These are phyloP conservation scores for Penicillium sp. DNA, from an alignment of 2,329 filamentous ascomycete species.

Conservation along the genomic window DNA sequence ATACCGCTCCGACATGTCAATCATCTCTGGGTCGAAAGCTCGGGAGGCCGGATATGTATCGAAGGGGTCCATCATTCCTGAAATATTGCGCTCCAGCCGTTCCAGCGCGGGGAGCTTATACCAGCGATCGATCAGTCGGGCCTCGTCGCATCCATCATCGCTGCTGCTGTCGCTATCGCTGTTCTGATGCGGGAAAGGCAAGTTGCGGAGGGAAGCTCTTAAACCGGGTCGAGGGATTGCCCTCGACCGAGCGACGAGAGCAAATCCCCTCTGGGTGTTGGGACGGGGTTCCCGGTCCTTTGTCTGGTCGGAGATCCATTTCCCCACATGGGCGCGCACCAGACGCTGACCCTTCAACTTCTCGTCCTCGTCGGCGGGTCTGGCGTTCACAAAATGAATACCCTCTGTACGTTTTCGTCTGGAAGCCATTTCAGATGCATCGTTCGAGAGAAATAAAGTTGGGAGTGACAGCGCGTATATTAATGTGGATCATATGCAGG, in stretches of 20 bases:
- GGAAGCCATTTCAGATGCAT: slow-evolving; percentile 24
- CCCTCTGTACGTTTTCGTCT: slow-evolving; percentile 24
- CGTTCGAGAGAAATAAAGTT: background rate
- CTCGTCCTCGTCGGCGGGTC: slow-evolving; percentile 32
- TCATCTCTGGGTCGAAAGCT: slow-evolving; percentile 21
- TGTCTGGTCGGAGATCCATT: slow-evolving; percentile 39
- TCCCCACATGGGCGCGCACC: slow-evolving; percentile 38
- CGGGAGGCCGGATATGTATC: slow-evolving; percentile 25
- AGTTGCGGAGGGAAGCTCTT: background rate
- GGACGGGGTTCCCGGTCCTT: slow-evolving; percentile 25
- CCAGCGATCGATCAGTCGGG: background rate
- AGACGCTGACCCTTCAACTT: slow-evolving; percentile 28
- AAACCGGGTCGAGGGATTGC: background rate
- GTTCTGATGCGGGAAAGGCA: slow-evolving; percentile 11
- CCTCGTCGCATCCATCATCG: slow-evolving; percentile 1
- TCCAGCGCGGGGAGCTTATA: slow-evolving; percentile 17
- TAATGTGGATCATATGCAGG: background rate
- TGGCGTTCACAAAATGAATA: slow-evolving; percentile 38
- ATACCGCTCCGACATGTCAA: slow-evolving; percentile 27
- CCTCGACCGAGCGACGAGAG: slow-evolving; percentile 9
- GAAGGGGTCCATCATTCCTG: slow-evolving; percentile 30
- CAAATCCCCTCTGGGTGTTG: background rate
- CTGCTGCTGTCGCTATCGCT: slow-evolving; percentile 19
- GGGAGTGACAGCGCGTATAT: background rate
- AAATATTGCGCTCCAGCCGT: slow-evolving; percentile 24